Evolutionary conservation across 306 rosid species (phyloP).

Genomic region (Corylus americana): DNA sequence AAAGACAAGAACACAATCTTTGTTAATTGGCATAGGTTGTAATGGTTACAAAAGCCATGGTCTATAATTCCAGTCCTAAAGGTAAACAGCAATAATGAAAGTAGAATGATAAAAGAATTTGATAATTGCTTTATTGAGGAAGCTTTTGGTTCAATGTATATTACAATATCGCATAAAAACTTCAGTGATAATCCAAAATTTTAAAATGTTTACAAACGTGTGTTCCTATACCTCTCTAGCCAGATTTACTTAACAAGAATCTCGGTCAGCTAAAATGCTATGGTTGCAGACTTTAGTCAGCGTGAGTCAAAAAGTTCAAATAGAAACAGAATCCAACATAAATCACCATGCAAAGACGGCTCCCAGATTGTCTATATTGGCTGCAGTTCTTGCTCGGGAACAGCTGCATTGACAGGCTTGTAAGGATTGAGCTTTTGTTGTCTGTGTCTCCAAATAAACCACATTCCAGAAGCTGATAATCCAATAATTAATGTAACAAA

Average conservation of each 20-base stretch:
- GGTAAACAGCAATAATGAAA: neutral
- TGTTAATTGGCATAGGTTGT: neutral
- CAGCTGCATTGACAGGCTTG: constrained; percentile 64
- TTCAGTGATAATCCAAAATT: neutral
- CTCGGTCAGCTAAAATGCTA: constrained; percentile 23
- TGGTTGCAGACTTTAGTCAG: constrained; percentile 29
- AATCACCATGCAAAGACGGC: constrained; percentile 28
- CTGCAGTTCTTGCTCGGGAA: constrained; percentile 91
- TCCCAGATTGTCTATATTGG: constrained; percentile 50
- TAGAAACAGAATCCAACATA: constrained; percentile 12
- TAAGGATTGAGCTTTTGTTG: constrained; percentile 52
- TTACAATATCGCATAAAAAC: constrained; percentile 40
- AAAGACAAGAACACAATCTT: neutral
- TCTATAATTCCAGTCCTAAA: neutral
- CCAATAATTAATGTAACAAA: constrained; percentile 50
- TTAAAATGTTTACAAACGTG: constrained; percentile 23
- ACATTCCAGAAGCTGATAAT: constrained; percentile 51
- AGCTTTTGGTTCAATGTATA: constrained; percentile 35
- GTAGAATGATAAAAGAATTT: neutral
- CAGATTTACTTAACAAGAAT: constrained; percentile 36
- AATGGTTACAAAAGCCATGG: neutral
- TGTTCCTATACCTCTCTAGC: constrained; percentile 35
- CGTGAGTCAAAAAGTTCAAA: constrained; percentile 26
- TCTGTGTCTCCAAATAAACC: constrained; percentile 64
- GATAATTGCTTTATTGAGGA: constrained; percentile 26